Conservation (phyloP, 345 rosid genomes). For the Citrus australasica region DNA sequence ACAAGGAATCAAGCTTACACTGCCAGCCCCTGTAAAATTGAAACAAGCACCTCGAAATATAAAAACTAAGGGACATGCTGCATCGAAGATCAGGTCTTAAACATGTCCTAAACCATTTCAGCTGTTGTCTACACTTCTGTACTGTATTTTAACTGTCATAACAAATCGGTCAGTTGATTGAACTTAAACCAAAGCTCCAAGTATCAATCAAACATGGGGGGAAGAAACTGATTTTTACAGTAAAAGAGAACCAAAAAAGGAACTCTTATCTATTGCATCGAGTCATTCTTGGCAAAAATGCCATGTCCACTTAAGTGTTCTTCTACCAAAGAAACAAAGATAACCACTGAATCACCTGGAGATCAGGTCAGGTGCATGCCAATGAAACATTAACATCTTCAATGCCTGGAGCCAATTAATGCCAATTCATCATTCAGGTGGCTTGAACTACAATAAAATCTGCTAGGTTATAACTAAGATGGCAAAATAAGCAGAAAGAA, state of each 20-base stretch:
- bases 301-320: too few species aligned
- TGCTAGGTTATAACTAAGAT: background rate
- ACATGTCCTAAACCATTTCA: background rate
- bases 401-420: background rate
- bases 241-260: too few species aligned
- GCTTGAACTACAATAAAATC: background rate
- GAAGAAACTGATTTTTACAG: too few species aligned
- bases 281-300: too few species aligned
- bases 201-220: background rate
- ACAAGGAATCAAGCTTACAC: slow-evolving; percentile 81
- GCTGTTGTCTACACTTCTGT: background rate
- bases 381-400: background rate
- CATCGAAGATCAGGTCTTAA: background rate
- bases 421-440: background rate
- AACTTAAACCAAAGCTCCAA: background rate
- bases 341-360: background rate
- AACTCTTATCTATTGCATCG: too few species aligned
- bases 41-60: background rate
- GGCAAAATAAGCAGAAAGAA: background rate
- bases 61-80: background rate
- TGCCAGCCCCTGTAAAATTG: slow-evolving; percentile 80
- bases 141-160: too few species aligned
- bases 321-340: background rate
- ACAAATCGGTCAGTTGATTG: background rate
- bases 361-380: background rate